A percentile compares a stretch with the other conserved stretches of the same genome.
phyloP scores from a whole-genome alignment of 2,329 filamentous ascomycete genomes.

The Dactylellina haptotyla region DNA sequence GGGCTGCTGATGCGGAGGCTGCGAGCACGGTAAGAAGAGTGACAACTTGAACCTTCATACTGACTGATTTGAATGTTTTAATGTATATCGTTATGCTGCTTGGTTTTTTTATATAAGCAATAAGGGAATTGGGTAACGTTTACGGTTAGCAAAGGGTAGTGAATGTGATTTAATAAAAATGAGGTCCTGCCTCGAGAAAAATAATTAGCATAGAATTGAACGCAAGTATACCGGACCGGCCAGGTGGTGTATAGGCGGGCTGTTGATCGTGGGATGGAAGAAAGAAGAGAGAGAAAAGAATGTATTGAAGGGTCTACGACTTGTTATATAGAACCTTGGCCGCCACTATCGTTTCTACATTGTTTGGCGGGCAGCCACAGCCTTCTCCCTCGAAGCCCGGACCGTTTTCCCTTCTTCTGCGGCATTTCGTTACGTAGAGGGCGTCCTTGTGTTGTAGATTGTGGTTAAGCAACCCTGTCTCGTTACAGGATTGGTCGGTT shows the following conservation, averaged over 20 bases:
- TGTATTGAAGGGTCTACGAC: neutral
- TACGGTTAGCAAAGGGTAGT: too few species aligned
- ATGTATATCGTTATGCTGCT: neutral
- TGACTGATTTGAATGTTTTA: neutral
- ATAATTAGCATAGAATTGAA: conserved; percentile 15
- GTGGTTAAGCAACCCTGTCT: too few species aligned
- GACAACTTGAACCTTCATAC: neutral
- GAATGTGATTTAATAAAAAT: neutral
- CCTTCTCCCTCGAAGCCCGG: too few species aligned
- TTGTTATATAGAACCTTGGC: neutral
- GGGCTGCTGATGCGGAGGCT: neutral
- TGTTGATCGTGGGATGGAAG: neutral
- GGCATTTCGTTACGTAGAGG: too few species aligned
- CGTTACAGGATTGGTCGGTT: too few species aligned
- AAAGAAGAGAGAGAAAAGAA: neutral
- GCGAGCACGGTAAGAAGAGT: neutral
- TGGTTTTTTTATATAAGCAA: neutral
- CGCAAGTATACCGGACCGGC: conserved; percentile 8
- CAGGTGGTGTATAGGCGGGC: neutral
- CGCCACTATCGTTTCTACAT: too few species aligned
- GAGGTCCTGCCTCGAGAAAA: conserved; percentile 14
- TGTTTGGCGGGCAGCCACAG: too few species aligned
- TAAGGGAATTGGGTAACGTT: neutral
- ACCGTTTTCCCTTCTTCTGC: too few species aligned
- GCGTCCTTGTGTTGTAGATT: too few species aligned